phyloP scores from a whole-genome alignment of 768 basidiomycete species.

The Leccinum sublutescens region DNA sequence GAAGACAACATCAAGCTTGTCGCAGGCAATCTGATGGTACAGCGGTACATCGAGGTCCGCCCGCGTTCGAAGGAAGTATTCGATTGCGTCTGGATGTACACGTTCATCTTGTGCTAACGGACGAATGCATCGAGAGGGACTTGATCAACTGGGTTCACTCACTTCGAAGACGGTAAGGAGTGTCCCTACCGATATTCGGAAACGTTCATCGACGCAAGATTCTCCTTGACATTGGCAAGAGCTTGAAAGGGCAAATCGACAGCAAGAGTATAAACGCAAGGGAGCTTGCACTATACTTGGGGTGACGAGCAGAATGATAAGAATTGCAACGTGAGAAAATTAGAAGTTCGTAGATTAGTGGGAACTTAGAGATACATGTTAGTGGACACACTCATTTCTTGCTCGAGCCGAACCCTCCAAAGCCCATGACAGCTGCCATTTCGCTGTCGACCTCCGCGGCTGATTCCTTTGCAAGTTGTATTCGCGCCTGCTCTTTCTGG shows the following conservation, averaged over 20 bases:
- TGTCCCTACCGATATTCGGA: background rate
- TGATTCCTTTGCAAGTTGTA: conserved; percentile 57
- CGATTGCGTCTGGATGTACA: conserved; percentile 38
- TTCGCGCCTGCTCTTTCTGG: conserved; percentile 67
- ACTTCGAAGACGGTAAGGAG: no score
- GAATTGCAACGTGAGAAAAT: background rate
- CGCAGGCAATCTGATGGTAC: conserved; percentile 45
- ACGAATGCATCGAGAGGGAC: background rate
- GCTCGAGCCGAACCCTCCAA: conserved; percentile 84
- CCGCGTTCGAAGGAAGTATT: conserved; percentile 60
- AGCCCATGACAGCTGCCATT: conserved; percentile 87
- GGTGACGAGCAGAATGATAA: background rate
- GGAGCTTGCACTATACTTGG: conserved; percentile 24
- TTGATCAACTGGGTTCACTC: background rate
- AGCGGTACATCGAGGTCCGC: conserved; percentile 85
- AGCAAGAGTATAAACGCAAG: background rate
- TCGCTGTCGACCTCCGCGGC: conserved; percentile 53
- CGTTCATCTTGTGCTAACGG: background rate
- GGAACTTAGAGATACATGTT: conserved; percentile 16
- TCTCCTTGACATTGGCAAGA: background rate
- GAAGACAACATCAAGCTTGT: background rate
- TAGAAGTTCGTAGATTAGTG: conserved; percentile 3
- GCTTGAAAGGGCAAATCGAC: background rate
- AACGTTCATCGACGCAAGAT: background rate
- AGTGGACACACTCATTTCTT: conserved; percentile 54